Base-by-base conservation (phyloP, 192 early-diverging fungal genomes). In the Paraglomus occultum region DNA sequence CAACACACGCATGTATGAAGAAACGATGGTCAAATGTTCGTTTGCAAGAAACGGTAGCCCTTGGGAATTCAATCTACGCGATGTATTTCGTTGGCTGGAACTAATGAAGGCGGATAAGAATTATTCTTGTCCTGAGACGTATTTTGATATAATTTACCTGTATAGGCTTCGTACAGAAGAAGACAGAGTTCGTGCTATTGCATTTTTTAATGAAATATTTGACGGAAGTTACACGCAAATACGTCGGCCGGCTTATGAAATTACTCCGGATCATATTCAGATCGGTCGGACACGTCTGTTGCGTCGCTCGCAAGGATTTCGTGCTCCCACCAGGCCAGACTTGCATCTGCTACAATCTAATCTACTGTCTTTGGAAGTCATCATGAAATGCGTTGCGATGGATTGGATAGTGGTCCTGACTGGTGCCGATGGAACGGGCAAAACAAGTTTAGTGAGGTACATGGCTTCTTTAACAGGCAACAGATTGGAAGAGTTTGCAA, bases 1-100 rank as follows among this genome's bases (percentile, higher is more conserved):
- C 75, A 97, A 96, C 76, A 82, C 84, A 63, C 78, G 81, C 8
- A 91, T 99, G 88, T 93, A 93, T 72, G 77, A 89, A 49, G 89
- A 90, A 61, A 94, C 91, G 0, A 94, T 93, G 89, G 83, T 84
- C 51, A 80, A 83, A 52, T 84, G 92, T 20, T 69, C 72, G 51
- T 96, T 95, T 84, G 82, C 79, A 20, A 77, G 85, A 4, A 77
- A 82, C 1, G 97, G 97, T 10, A 79, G 85, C 14, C 97, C 97
- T 1, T 99, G 97, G 97, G 97, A 99, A 71, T 99, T 98, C 76
- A 99, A 99, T 71, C 74, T 99, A 70, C 91, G 97, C n/a, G 97
- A 99, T 82, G 90, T 96, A 31, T 86, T 92, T 75, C 88, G 97
- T 39, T 96, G 96, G 89, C 81, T 99, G 67, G 92, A 97, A 46